Evolutionary conservation across 1,139 yeast genomes (phyloP), one percentile per base, ranked within the genome.

Genomic region (Debaryomycetaceae sp.): DNA sequence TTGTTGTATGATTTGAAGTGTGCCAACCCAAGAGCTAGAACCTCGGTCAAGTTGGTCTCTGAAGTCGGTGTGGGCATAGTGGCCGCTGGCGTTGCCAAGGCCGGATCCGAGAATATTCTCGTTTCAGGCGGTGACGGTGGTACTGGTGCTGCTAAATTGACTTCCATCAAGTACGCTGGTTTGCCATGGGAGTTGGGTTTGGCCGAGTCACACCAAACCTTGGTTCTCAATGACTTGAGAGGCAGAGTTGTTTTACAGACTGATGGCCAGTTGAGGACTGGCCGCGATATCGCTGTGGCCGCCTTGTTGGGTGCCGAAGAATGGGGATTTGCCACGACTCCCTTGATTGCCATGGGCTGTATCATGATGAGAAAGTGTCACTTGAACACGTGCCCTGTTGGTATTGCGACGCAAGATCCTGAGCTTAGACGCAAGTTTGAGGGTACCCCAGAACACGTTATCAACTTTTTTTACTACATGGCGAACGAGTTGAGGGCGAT

Each of bases 51-150:
- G 63, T 77, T 91, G 48, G 98, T 91, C 17, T 84, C 95, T 23
- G 97, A 91, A 61, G 97, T 91, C 40, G 98, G 98, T 65, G 97
- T 91, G 35, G 98, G 98, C 70, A 88, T 91, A 51, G 93, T 91
- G 56, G 97, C 97, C 17, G 88, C 96, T 24, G 98, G 98, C 74
- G 98, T 91, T 23, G 97, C 97, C 41, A 91, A 91, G 65, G 97
- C 98, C 18, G 94, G 94, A 54, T 96, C 97, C 11, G 97, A 91
- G 56, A 95, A 89, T 57, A 83, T 91, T 49, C 72, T 89, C 53
- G 85, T 91, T 45, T 84, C 96, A 39, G 97, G 97, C 51, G 96
- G 93, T 55, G 97, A 89, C 60, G 98, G 98, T 76, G 98, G 98
- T 71, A 91, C 98, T 40, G 98, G 98, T 80, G 97, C 97, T 36